Evolutionary conservation across 2,329 filamentous ascomycete genomes (phyloP).

Genomic region (Fusarium beomiforme): DNA sequence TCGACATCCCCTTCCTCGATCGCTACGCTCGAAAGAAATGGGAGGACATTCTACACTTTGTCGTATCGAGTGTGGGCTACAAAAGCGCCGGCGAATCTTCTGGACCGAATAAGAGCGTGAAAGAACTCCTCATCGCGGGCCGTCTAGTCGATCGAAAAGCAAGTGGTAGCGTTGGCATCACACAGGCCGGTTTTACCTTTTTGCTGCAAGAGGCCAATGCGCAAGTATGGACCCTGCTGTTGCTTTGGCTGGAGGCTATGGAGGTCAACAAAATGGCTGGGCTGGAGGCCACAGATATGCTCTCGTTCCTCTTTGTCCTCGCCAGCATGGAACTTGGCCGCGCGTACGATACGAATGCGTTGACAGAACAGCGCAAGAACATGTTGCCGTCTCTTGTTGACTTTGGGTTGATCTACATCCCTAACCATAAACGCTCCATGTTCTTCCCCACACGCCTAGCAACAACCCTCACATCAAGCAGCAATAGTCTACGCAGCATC

Average conservation of each 20-base stretch:
- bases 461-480: constrained; percentile 85
- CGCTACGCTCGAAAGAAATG: constrained; percentile 87
- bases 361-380: constrained; percentile 82
- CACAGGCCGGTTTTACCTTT: constrained; percentile 93
- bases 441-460: constrained; percentile 94
- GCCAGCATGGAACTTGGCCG: constrained; percentile 92
- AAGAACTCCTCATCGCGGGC: constrained; percentile 82
- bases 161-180: constrained; percentile 80
- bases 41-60: constrained; percentile 96
- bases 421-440: constrained; percentile 65
- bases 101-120: constrained; percentile 79
- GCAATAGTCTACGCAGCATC: constrained; percentile 77
- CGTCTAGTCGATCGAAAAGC: constrained; percentile 76
- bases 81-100: constrained; percentile 58
- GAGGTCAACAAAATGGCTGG: constrained; percentile 66
- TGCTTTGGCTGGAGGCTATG: constrained; percentile 90
- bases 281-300: constrained; percentile 91
- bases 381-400: constrained; percentile 93
- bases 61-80: constrained; percentile 80
- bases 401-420: constrained; percentile 89
- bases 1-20: constrained; percentile 80
- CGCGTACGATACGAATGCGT: constrained; percentile 86
- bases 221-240: constrained; percentile 94
- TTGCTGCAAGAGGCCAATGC: constrained; percentile 94
- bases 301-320: constrained; percentile 95